Evolutionary conservation across 345 rosid species (phyloP), one percentile per base, ranked within the genome.

Genomic region (Hevea brasiliensis): DNA sequence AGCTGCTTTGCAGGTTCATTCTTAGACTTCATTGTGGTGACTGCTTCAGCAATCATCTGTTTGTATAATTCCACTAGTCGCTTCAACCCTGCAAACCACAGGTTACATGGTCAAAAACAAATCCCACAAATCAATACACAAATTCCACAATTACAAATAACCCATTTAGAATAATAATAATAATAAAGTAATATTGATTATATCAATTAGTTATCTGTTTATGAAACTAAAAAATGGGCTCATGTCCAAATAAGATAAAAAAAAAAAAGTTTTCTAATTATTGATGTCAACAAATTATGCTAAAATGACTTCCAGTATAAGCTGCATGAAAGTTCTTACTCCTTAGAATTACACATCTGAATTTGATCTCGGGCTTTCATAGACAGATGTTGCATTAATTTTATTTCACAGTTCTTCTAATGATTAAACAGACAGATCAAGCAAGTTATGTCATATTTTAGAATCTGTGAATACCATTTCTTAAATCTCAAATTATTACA

Each of bases 61-160:
- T 79, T 74, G 85, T 81, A 86, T 40, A 87, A 79, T 56, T 87
- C 87, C 86, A 90, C 65, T 62, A 92, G 66, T 57, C 78, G 81
- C 86, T 85, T 91, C 82, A 88, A 74, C 84, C 84, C 98, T 91
- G 87, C 81, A 68, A 71, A 60, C 35, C 42, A 76, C 48, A 50
- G 23, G 14, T 2, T 40, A 26, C 29, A 74, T 2, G n/a, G 54
- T 67, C 54, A 48, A 61, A 60, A 68, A 15, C 42, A 17, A 17
- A 12, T 21, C 40, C 41, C 18, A 23, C 37, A 21, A 41, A 11
- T 20, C 61, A 68, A 55, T 12, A 40, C 10, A 41, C 40, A 29
- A 37, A 8, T n/a, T 29, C 4, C 1, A 14, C 29, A 24, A 15
- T 26, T 29, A 15, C 40, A 32, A 69, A 13, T 14, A 23, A 50